These are phyloP conservation scores for Cladosporium halotolerans DNA, from an alignment of 2,329 filamentous ascomycete species.

Conservation along the genomic window DNA sequence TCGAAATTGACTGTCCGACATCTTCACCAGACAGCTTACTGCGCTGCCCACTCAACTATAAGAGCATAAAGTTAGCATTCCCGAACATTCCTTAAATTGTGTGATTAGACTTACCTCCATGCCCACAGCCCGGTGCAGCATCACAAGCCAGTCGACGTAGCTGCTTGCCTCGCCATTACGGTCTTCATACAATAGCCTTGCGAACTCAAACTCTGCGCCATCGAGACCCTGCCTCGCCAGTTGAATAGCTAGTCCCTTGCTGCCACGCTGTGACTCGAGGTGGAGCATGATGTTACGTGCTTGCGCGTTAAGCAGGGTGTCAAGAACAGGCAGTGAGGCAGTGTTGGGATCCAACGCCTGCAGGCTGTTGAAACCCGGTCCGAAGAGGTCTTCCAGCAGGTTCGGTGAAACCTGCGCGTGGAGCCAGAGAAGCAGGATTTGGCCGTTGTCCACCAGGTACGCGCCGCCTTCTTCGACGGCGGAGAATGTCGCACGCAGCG, in stretches of 20 bases:
- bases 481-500: conserved; percentile 76
- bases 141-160: conserved; percentile 97
- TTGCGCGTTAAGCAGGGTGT: conserved; percentile 91
- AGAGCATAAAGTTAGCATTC: conserved; percentile 13
- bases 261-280: conserved; percentile 70
- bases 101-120: conserved; percentile 53
- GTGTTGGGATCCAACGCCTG: conserved; percentile 75
- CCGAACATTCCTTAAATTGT: not conserved
- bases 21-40: conserved; percentile 21
- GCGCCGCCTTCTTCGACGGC: conserved; percentile 87
- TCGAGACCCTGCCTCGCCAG: conserved; percentile 88
- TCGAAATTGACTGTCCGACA: conserved; percentile 20
- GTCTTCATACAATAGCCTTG: conserved; percentile 82
- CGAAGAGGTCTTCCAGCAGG: conserved; percentile 83
- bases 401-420: conserved; percentile 90
- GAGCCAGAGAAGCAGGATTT: conserved; percentile 85
- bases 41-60: conserved; percentile 27
- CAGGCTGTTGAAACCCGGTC: conserved; percentile 63
- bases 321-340: conserved; percentile 71
- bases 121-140: conserved; percentile 88
- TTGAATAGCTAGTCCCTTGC: conserved; percentile 83
- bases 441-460: conserved; percentile 92
- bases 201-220: conserved; percentile 95
- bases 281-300: conserved; percentile 91
- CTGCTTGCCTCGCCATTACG: conserved; percentile 96